phyloP scores from a whole-genome alignment of 2,329 filamentous ascomycete species.

The Penicillium sp. region DNA sequence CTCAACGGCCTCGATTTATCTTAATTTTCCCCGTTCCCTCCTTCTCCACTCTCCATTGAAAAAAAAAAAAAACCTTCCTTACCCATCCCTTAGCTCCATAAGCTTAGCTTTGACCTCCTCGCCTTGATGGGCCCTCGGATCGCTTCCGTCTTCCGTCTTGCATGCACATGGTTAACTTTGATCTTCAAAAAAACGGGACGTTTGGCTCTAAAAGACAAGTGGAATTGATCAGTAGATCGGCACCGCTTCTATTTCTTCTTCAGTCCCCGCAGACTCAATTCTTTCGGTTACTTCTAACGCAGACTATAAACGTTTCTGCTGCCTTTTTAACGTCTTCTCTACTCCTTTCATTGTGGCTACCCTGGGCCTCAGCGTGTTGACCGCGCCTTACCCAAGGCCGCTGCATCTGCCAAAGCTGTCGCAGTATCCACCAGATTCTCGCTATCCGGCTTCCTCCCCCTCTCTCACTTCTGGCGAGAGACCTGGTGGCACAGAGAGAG shows the following conservation, averaged over 20 bases:
- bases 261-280: not conserved
- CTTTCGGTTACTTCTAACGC: not conserved
- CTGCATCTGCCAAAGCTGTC: slow-evolving; percentile 32
- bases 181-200: not conserved
- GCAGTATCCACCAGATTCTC: slow-evolving; percentile 21
- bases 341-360: slow-evolving; percentile 38
- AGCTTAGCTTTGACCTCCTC: slow-evolving; percentile 1
- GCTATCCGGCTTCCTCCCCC: slow-evolving; percentile 33
- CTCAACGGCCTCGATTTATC: slow-evolving; percentile 16
- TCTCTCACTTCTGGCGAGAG: slow-evolving; percentile 35
- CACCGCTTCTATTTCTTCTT: not conserved
- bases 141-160: slow-evolving; percentile 5
- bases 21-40: slow-evolving; percentile 2
- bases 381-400: slow-evolving; percentile 32
- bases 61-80: slow-evolving; percentile 1
- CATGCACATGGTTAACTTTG: slow-evolving; percentile 17
- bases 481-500: slow-evolving; percentile 36
- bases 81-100: slow-evolving; percentile 5
- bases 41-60: not conserved
- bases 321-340: slow-evolving; percentile 5
- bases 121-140: slow-evolving; percentile 12
- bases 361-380: slow-evolving; percentile 37
- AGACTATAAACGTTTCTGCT: not conserved
- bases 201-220: not conserved
- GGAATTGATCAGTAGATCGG: not conserved